These are phyloP conservation scores for Cunninghamia lanceolata DNA, from an alignment of 75 land plant species.

Conservation along the genomic window DNA sequence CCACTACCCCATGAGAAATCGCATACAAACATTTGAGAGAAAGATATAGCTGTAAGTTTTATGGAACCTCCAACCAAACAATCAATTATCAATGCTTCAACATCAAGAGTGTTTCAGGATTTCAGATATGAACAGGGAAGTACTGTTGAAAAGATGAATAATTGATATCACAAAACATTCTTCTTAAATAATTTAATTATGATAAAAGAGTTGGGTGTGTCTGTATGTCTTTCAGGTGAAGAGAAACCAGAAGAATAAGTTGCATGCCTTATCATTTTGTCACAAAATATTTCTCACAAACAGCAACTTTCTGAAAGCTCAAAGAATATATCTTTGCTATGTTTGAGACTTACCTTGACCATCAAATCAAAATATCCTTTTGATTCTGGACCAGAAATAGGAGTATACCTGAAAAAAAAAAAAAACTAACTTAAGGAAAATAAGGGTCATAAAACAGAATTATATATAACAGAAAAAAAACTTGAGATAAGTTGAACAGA, in stretches of 20 bases:
- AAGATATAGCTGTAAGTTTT: neutral
- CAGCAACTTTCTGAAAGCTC: neutral
- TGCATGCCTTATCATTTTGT: neutral
- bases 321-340: slow-evolving; percentile 6
- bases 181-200: neutral
- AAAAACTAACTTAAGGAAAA: neutral
- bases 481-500: neutral
- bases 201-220: neutral
- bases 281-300: neutral
- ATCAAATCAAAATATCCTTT: slow-evolving; percentile 93
- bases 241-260: neutral
- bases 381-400: slow-evolving; percentile 81
- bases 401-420: slow-evolving; percentile 75
- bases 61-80: neutral
- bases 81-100: neutral
- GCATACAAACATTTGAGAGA: neutral
- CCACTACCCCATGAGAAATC: neutral
- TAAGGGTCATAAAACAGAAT: neutral
- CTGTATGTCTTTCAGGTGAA: neutral
- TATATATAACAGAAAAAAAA: neutral
- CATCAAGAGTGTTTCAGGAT: neutral
- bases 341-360: slow-evolving; percentile 63
- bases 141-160: neutral
- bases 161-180: neutral
- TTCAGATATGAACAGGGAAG: neutral